A percentile compares a stretch with the other conserved stretches of the same genome.
Evolutionary conservation across 176 grass and related monocot species (phyloP).

Genomic region (Coix lacrymajobi): DNA sequence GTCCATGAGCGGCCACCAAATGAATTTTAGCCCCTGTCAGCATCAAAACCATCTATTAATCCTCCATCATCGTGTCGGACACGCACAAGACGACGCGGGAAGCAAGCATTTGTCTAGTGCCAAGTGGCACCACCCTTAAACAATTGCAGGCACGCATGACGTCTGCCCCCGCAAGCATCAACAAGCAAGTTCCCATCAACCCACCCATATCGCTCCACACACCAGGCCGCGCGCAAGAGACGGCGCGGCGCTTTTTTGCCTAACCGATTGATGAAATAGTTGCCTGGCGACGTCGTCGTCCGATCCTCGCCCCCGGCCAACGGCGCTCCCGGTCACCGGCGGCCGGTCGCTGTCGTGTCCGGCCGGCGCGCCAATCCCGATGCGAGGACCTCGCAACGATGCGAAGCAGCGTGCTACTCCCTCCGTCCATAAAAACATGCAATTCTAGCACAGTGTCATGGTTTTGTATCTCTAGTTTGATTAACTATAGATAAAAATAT

Average conservation of each 20-base stretch:
- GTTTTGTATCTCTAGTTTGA: too few species aligned
- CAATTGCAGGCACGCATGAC: neutral
- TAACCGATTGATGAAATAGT: neutral
- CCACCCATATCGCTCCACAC: neutral
- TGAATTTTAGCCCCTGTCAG: slow-evolving; percentile 4
- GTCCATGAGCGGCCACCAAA: slow-evolving; percentile 19
- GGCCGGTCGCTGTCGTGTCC: slow-evolving; percentile 9
- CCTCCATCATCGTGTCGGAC: slow-evolving; percentile 14
- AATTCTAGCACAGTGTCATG: too few species aligned
- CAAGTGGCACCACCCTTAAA: neutral
- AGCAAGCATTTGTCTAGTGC: slow-evolving; percentile 19
- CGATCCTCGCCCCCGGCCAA: neutral
- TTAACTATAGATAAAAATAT: too few species aligned
- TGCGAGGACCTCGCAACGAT: neutral
- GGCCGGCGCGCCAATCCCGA: slow-evolving; percentile 36
- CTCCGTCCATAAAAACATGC: too few species aligned
- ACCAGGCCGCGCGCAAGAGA: slow-evolving; percentile 14
- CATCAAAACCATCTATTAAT: slow-evolving; percentile 1
- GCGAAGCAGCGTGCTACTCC: too few species aligned
- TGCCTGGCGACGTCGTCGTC: neutral
- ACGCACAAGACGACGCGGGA: neutral
- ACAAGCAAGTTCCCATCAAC: neutral
- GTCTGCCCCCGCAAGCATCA: neutral
- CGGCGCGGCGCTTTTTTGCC: slow-evolving; percentile 23
- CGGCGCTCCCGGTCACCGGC: neutral